Conservation (phyloP, 768 basidiomycete genomes). For the Lentinula guzmanii region DNA sequence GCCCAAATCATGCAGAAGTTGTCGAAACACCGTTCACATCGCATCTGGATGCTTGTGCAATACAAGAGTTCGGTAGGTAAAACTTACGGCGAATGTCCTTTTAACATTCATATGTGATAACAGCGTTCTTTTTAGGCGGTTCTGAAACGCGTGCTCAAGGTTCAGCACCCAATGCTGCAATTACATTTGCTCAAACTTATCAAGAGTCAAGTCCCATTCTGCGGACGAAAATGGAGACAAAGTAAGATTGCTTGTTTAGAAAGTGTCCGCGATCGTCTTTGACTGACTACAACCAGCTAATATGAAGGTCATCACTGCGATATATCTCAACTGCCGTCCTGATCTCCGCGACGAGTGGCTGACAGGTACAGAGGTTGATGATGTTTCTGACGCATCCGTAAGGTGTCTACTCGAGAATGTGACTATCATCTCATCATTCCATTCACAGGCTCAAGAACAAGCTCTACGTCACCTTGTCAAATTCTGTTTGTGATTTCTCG, state of each 20-base stretch:
- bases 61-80: slow-evolving; percentile 91
- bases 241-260: slow-evolving; percentile 41
- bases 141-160: slow-evolving; percentile 88
- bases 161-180: slow-evolving; percentile 91
- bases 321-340: slow-evolving; percentile 95
- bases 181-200: slow-evolving; percentile 94
- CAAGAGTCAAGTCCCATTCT: slow-evolving; percentile 98
- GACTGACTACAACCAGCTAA: slow-evolving; percentile 55
- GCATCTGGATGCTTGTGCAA: slow-evolving; percentile 94
- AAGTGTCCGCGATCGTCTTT: background rate
- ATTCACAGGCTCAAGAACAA: slow-evolving; percentile 81
- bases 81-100: background rate
- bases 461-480: slow-evolving; percentile 90
- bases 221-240: slow-evolving; percentile 96
- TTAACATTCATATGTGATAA: background rate
- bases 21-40: slow-evolving; percentile 89
- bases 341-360: slow-evolving; percentile 98
- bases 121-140: slow-evolving; percentile 60
- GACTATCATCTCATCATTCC: slow-evolving; percentile 1
- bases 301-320: slow-evolving; percentile 99
- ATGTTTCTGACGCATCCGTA: slow-evolving; percentile 87
- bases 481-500: slow-evolving; percentile 61
- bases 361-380: slow-evolving; percentile 87
- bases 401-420: slow-evolving; percentile 10
- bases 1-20: slow-evolving; percentile 97